These are phyloP conservation scores for Leucocoprinus leucothites DNA, from an alignment of 768 basidiomycete species.

Conservation along the genomic window DNA sequence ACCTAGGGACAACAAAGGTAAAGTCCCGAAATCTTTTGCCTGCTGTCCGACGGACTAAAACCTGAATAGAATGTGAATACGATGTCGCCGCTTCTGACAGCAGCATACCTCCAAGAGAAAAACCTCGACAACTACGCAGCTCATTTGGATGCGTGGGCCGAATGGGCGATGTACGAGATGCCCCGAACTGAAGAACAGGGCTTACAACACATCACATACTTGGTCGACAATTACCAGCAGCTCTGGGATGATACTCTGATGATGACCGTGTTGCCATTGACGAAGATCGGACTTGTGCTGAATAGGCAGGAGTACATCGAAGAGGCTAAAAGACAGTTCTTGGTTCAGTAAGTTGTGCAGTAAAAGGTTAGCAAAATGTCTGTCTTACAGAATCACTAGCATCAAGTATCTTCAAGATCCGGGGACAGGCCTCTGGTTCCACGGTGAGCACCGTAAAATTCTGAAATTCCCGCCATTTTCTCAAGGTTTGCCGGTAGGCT, in stretches of 20 bases:
- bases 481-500: conserved; percentile 23
- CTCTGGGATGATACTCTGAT: conserved; percentile 59
- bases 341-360: conserved; percentile 37
- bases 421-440: conserved; percentile 45
- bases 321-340: conserved; percentile 51
- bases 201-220: conserved; percentile 47
- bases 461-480: neutral
- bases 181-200: conserved; percentile 43
- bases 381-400: conserved; percentile 17
- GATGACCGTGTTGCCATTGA: conserved; percentile 55
- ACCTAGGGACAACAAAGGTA: conserved; percentile 47
- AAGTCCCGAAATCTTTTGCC: neutral
- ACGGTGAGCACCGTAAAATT: conserved; percentile 27
- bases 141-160: conserved; percentile 46
- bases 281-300: conserved; percentile 55
- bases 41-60: neutral
- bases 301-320: conserved; percentile 46
- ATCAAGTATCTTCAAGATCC: conserved; percentile 44
- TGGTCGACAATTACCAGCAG: conserved; percentile 39
- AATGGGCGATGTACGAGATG: conserved; percentile 49
- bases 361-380: neutral
- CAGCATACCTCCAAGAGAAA: conserved; percentile 39
- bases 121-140: conserved; percentile 30
- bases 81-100: conserved; percentile 49
- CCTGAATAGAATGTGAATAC: conserved; percentile 49